Base-by-base conservation (phyloP, 768 basidiomycete genomes). In the Leucogyrophana mollusca region DNA sequence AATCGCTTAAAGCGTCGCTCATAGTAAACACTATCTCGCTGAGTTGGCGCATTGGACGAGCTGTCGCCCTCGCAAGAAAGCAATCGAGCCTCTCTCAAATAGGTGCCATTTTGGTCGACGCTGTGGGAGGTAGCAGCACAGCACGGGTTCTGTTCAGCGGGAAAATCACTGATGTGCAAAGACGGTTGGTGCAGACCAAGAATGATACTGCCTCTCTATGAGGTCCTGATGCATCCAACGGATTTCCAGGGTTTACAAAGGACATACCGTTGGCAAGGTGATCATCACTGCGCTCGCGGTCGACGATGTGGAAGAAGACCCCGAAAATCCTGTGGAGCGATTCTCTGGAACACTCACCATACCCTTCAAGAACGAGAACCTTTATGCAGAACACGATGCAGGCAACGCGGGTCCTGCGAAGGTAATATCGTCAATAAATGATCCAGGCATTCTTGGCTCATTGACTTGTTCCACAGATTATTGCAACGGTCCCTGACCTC, bases 331-430 rank as follows among this genome's bases (percentile, higher is more conserved):
- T 30, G 45, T 49, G 32, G 49, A 36, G 11, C 66, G 62, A 42
- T 60, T 60, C 36, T 38, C 57, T 11, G 60, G 62, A 34, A 65
- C 60, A 3, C 58, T 83, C 41, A 53, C 69, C 9, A 76, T 83
- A 47, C 79, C 80, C 10, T 83, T 83, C 68, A 78, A 82, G 63
- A 82, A 82, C 55, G 82, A 82, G 54, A 81, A 82, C 59, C 56
- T 82, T 13, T 74, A 71, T 33, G 80, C 77, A 7, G 73, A 74
- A 49, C 52, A 72, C 43, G 63, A 68, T 16, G 35, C 56, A 40
- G 49, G 57, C 34, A 61, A 70, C 51, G 66, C 56, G 13, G 52
- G 59, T 64, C 23, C 27, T 38, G 27, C 36, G 3, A 34, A 41
- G 32, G 5, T 41, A 9, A 23, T 35, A 14, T 22, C 33, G 24